phyloP scores from a whole-genome alignment of 2,329 filamentous ascomycete genomes.

The Verticillium albo-atrum region DNA sequence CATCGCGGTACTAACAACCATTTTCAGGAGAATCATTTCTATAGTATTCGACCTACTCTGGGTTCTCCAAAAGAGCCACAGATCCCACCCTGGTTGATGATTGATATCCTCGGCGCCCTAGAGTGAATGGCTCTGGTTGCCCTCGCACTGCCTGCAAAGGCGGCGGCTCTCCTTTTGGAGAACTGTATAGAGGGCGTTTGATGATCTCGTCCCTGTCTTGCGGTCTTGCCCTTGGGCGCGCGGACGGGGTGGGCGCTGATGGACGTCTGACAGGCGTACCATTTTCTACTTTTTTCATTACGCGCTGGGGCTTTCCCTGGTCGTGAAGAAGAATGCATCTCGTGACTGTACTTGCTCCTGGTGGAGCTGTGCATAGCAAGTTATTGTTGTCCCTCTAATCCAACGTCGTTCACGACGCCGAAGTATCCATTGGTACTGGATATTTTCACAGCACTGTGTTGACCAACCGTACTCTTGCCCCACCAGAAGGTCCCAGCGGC shows the following conservation, averaged over 20 bases:
- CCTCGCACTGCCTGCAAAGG: constrained; percentile 59
- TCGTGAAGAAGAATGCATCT: constrained; percentile 49
- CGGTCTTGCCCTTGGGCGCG: constrained; percentile 73
- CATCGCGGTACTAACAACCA: neutral
- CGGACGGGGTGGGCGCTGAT: constrained; percentile 74
- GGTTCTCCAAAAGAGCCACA: constrained; percentile 90
- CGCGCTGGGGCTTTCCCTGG: constrained; percentile 38
- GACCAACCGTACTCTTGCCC: no score
- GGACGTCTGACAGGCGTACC: constrained; percentile 81
- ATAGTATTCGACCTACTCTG: constrained; percentile 93
- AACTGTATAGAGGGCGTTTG: constrained; percentile 79
- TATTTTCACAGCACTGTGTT: no score
- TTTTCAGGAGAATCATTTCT: constrained; percentile 83
- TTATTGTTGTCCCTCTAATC: no score
- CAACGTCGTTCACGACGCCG: no score
- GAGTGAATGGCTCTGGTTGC: constrained; percentile 70
- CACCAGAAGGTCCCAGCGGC: no score
- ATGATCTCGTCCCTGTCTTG: constrained; percentile 84
- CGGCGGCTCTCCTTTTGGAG: constrained; percentile 37
- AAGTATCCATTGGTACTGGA: no score
- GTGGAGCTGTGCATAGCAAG: no score
- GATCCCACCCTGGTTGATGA: constrained; percentile 96
- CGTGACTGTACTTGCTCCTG: no score
- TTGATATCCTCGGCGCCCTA: constrained; percentile 79
- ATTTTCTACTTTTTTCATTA: constrained; percentile 52